Base-by-base conservation (phyloP, 1,139 yeast species). In the Pichia sp. region DNA sequence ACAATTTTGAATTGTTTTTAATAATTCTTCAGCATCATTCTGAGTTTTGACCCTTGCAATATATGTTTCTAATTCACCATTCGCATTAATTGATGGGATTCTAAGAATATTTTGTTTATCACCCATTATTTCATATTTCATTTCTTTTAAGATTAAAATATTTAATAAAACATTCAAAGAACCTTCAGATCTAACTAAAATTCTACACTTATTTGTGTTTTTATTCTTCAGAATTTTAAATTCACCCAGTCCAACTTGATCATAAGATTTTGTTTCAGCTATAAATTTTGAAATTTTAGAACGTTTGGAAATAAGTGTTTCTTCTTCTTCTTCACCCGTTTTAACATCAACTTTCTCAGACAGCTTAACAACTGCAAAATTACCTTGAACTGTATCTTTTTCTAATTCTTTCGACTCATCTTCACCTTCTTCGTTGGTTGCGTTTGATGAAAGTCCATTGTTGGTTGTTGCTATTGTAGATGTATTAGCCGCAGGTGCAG, bases 301-400 rank as follows among this genome's bases (percentile, higher is more conserved):
- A 57, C 86, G 75, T 58, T 84, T 82, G 33, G 81, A 76, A 56
- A 74, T 85, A 30, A 77, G 60, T 0, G 72, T 62, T 4, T 73
- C 78, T 66, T 92, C 97, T 47, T 78, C 73, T 65, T 90, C 97
- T 66, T 92, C 97, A 23, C 97, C 97, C 4, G 94, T 85, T 52
- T 74, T 68, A 24, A 67, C 73, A 20, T 76, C 76, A 12, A 75
- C 67, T 48, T 72, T 70, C 26, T 76, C 70, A 9, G 69, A 64
- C 42, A 78, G 62, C 41, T 70, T 66, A 4, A 72, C 76, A 28
- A 73, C 65, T 0, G 79, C 76, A 54, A 76, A 77, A 46, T 71
- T 66, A 20, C 73, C 69, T 22, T 68, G 63, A 5, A 65, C 78
- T 25, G 70, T 74, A 45, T 65, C 70, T 41, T 68, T 74, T 45